These are phyloP conservation scores for Thuja plicata DNA, from an alignment of 83 land plant species.

Conservation along the genomic window DNA sequence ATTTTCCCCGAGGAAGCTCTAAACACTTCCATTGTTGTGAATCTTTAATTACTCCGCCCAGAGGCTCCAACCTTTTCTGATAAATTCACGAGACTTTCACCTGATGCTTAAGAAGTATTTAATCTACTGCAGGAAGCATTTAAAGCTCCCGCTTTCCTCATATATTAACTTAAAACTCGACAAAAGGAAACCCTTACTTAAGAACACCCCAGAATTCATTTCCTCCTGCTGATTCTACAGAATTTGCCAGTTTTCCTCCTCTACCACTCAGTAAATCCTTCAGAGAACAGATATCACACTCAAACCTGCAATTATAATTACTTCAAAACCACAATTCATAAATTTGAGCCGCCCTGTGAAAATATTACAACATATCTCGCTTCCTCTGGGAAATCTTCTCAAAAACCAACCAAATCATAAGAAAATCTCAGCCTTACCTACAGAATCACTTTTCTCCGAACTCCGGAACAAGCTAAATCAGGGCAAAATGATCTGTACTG, in stretches of 20 bases:
- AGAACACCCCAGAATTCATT: neutral
- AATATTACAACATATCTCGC: neutral
- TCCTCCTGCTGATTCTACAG: neutral
- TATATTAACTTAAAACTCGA: neutral
- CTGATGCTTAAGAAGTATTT: neutral
- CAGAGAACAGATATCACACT: neutral
- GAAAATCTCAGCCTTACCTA: neutral
- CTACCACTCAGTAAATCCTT: neutral
- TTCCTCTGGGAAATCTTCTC: neutral
- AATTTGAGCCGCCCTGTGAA: neutral
- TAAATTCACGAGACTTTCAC: neutral
- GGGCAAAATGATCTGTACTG: neutral
- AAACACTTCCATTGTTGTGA: neutral
- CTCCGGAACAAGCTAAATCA: neutral
- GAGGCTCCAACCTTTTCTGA: neutral
- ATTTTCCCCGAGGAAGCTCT: neutral
- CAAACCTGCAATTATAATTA: neutral
- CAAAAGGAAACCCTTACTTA: neutral
- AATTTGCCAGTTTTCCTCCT: neutral
- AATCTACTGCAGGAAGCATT: neutral
- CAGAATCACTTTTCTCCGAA: neutral
- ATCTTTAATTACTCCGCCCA: neutral
- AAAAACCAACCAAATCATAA: neutral
- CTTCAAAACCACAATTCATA: neutral
- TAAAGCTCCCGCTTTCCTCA: neutral